Evolutionary conservation across 495 filamentous ascomycete genomes (phyloP).

Genomic region (Xylaria acuta): DNA sequence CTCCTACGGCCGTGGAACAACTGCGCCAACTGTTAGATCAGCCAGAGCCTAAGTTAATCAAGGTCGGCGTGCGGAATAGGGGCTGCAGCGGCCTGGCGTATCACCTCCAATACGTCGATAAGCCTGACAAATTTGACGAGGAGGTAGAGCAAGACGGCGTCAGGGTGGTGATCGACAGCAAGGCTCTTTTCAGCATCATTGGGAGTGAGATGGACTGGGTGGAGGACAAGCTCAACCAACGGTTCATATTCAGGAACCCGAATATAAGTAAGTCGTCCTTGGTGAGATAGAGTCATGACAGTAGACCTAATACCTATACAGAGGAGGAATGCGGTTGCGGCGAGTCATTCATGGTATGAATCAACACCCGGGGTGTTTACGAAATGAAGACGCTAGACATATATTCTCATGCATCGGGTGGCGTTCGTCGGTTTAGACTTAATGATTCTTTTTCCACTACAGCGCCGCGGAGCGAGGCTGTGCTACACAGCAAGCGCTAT

Average conservation of each 20-base stretch:
- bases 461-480: background rate
- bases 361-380: background rate
- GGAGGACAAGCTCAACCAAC: constrained; percentile 86
- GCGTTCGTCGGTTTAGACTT: constrained; percentile 23
- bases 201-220: constrained; percentile 99
- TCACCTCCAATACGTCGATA: constrained; percentile 93
- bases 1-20: constrained; percentile 75
- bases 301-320: constrained; percentile 43
- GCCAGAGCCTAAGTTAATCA: constrained; percentile 88
- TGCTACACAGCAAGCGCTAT: background rate
- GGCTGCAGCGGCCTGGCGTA: constrained; percentile 98
- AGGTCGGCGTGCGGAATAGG: constrained; percentile 90
- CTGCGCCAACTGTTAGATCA: constrained; percentile 75
- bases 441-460: background rate
- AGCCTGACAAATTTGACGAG: constrained; percentile 86
- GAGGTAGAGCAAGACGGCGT: constrained; percentile 95
- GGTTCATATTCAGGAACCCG: constrained; percentile 94
- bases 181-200: constrained; percentile 96
- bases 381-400: constrained; percentile 3
- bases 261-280: constrained; percentile 84
- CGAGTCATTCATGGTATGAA: constrained; percentile 90
- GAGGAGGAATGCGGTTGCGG: constrained; percentile 98
- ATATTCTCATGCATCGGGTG: constrained; percentile 26
- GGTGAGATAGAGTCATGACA: background rate
- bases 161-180: constrained; percentile 93